Conservation (phyloP, 768 basidiomycete genomes). For the Leccinum barrowsii region DNA sequence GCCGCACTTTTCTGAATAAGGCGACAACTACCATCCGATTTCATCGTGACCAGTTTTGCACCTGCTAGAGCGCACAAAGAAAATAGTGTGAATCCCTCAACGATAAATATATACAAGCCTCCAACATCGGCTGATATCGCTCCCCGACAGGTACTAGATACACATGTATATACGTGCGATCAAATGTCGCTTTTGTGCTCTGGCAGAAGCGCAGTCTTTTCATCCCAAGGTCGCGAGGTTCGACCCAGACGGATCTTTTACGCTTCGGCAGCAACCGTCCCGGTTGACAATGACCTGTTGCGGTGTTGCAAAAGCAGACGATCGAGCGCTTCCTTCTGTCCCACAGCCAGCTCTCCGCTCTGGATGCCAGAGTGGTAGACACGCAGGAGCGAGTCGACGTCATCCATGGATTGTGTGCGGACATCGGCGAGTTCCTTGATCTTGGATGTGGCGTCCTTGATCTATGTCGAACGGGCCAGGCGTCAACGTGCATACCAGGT, state of each 20-base stretch:
- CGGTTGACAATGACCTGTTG: constrained; percentile 24
- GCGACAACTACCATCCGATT: not conserved
- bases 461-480: constrained; percentile 35
- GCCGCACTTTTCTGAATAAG: not conserved
- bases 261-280: constrained; percentile 2
- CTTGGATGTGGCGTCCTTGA: constrained; percentile 98
- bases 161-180: constrained; percentile 6
- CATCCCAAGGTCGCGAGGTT: not conserved
- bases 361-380: constrained; percentile 94
- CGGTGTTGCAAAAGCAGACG: constrained; percentile 80
- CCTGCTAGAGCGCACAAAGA: not conserved
- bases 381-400: constrained; percentile 94
- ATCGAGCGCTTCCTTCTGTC: constrained; percentile 91
- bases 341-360: constrained; percentile 86
- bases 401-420: constrained; percentile 97
- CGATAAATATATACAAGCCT: not conserved
- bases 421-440: constrained; percentile 99
- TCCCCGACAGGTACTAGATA: constrained; percentile 12
- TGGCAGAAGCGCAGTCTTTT: not conserved
- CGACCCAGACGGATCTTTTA: constrained; percentile 1
- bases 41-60: not conserved
- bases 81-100: not conserved
- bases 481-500: not conserved
- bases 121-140: constrained; percentile 7
- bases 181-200: constrained; percentile 20